Evolutionary conservation across 331 rosid genomes (phyloP), one percentile per base, ranked within the genome.

Genomic region (Malus hybrid): DNA sequence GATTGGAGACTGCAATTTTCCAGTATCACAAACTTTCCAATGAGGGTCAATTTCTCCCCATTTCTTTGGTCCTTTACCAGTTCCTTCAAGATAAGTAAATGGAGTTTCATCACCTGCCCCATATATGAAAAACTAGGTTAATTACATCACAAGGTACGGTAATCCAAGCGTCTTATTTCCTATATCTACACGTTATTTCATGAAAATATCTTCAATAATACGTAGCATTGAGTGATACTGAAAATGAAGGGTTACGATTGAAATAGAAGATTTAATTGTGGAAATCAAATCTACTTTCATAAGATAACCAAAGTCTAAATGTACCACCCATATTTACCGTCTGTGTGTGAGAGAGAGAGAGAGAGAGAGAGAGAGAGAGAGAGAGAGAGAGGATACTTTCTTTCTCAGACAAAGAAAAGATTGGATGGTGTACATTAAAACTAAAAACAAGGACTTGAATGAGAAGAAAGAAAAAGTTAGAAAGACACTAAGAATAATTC

Each of bases 1-100:
- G 70, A 93, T 91, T 5, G 98, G 98, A 83, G 97, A 93, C 70
- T 93, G 98, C 67, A 33, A 44, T 79, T 85, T 85, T 44, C 97
- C 98, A 24, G 33, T 69, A 10, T 74, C 86, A 82, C 97, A 93
- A 22, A 34, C 36, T 80, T 85, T 73, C 98, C 98, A 89, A 36
- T 84, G 54, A 39, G 92, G 85, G 56, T 91, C 69, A 9, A 93
- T 19, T 3, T 57, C 4, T 6, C 91, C 85, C 98, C 98, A 93
- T 44, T 76, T 70, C 73, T 81, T 80, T 81, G 93, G 98, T 65
- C 97, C 97, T 54, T 75, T 85, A 6, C 81, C 83, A 73, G 19
- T 73, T 79, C 87, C 88, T 73, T 84, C 80, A 16, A 10, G 16
- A 68, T 91, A 93, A 63, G 48, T 46, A 70, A 74, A 90, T 31